Base-by-base conservation (phyloP, 306 rosid genomes). In the Cajanus cajan region DNA sequence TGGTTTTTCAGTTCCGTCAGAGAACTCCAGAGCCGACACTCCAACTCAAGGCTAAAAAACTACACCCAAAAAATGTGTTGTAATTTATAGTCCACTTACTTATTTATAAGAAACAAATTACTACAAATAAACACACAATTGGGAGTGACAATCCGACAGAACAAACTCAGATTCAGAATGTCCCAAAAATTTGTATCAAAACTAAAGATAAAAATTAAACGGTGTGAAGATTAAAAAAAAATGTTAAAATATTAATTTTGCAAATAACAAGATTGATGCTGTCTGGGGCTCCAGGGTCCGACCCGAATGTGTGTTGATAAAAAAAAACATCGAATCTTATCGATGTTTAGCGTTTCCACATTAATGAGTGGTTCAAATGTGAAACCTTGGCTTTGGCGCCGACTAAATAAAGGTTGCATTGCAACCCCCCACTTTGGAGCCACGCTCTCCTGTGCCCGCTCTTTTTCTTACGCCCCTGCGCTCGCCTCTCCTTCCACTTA, bases 21-120 rank as follows among this genome's bases (percentile, higher is more conserved):
- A 81, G 81, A 81, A 83, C 81, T 76, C 84, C 76, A 81, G 85
- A 83, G 69, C 88, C 93, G 93, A 91, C 96, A 89, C 84, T 44
- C n/a, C 65, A 85, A 89, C 84, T 44, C n/a, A 70, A 85, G 54
- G 71, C 52, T 24, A 51, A 48, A 47, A 47, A 28, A 43, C 76
- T 50, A 52, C 74, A 25, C 22, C 16, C 55, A 19, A 36, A 54
- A 43, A 54, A 44, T 78, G 59, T 33, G n/a, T 16, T 24, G 2
- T 55, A 54, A 18, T 25, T 68, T 51, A 13, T 65, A 39, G 5
- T 55, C 7, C 3, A 28, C 3, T 28, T 28, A 28, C 3, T 28
- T 28, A 28, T 28, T 28, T 28, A 28, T 28, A 28, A 28, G 2
- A 28, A 28, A 28, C 31, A 33, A 28, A 61, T 37, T 7, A 36